Evolutionary conservation across 257 asterid genomes (phyloP).

Genomic region (Solanum lycopersicoides): DNA sequence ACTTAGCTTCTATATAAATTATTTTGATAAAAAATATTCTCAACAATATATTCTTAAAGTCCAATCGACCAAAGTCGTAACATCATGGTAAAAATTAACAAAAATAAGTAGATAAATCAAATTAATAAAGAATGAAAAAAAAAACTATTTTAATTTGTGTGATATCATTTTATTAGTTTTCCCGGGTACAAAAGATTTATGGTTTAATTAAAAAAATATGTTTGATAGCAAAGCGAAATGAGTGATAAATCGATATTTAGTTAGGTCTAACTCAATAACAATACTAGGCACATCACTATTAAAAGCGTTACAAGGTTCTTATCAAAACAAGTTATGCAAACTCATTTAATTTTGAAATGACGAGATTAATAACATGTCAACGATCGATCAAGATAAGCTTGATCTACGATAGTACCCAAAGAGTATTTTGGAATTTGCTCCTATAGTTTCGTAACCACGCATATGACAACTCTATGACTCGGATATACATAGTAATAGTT

Average conservation of each 20-base stretch:
- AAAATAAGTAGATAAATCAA: background rate
- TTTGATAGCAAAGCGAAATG: background rate
- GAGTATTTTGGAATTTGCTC: background rate
- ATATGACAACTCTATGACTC: background rate
- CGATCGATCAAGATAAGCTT: background rate
- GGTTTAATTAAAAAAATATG: background rate
- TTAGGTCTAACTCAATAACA: background rate
- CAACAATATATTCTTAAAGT: background rate
- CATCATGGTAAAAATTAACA: background rate
- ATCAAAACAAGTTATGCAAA: background rate
- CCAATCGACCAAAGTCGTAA: background rate
- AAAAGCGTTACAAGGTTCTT: background rate
- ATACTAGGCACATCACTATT: background rate
- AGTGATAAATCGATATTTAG: background rate
- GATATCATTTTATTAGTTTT: background rate
- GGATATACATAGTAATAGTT: background rate
- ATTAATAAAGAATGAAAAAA: background rate
- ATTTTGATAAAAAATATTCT: background rate
- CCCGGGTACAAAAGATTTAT: background rate
- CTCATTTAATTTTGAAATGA: background rate
- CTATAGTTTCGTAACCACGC: background rate
- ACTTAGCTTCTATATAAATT: background rate
- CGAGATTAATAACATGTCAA: background rate
- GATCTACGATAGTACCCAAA: background rate
- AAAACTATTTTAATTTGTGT: background rate